Evolutionary conservation across 805 yeast species (phyloP), one percentile per base, ranked within the genome.

Genomic region (Yamadazyma nakazawae): DNA sequence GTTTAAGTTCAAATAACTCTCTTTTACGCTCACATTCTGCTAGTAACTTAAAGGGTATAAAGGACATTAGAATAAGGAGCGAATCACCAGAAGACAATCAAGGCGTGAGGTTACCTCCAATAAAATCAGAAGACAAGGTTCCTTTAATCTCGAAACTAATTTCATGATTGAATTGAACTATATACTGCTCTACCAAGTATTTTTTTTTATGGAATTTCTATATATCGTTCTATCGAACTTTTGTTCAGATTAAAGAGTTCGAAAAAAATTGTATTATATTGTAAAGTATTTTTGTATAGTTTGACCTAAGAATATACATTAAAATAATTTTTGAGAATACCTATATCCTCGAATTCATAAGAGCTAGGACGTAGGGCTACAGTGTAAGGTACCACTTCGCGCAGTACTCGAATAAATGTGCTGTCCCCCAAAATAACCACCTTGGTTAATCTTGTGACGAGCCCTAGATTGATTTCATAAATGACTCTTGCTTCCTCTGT

Each of bases 91-190:
- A 41, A n/a, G 47, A 46, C 14, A 43, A 46, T 3, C 30, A 40
- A 18, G 46, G 47, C 10, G 48, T 57, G 17, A 57, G 52, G 40
- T 40, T 58, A 31, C 60, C 62, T 2, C 56, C 61, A 2, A 58
- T 58, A 10, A 51, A 57, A 35, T 47, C 50, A 6, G 54, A 50
- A n/a, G 52, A 50, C 40, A 57, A 57, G 34, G 52, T 53, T 17
- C 63, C 64, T 10, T 54, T 54, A 10, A 59, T 61, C 13, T 58
- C 63, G 16, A 61, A 60, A 40, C 42, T 61, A 32, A 26, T 45
- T 39, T 37, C 42, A 31, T 43, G 34, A 37, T 26, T 19, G 26
- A 14, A 6, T 10, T 37, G n/a, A 10, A 21, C 24, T 21, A 11
- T 10, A 3, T 9, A 12, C 24, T 34, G 11, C 3, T 6, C 7